Percentiles rank a stretch among this genome's conserved stretches.
Conservation (phyloP, 2,329 filamentous ascomycete genomes). For the Cordyceps pruinosa region DNA sequence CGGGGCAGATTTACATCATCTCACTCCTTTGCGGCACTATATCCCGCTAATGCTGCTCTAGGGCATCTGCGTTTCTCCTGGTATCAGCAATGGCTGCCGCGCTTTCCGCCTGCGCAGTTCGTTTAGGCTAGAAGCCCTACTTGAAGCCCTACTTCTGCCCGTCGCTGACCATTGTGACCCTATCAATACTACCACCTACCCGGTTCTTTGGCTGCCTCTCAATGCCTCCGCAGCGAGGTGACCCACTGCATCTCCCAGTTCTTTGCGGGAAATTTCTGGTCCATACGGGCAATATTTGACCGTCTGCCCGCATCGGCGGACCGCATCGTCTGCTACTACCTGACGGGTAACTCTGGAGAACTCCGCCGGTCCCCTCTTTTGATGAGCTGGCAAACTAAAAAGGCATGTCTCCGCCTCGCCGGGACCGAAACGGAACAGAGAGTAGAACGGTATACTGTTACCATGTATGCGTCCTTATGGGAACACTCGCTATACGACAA, state of each 20-base stretch:
- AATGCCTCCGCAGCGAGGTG: background rate
- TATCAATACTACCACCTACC: background rate
- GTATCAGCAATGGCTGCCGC: background rate
- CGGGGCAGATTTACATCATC: background rate
- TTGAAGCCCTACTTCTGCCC: background rate
- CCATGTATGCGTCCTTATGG: background rate
- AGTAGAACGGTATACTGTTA: background rate
- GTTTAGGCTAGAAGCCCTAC: background rate
- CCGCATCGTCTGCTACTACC: background rate
- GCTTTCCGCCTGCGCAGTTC: background rate
- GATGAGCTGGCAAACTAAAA: constrained; percentile 6
- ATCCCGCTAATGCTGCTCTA: background rate
- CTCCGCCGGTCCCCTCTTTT: background rate
- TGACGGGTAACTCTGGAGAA: constrained; percentile 1
- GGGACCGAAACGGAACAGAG: background rate
- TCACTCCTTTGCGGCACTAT: background rate
- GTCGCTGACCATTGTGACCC: background rate
- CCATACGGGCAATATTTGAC: background rate
- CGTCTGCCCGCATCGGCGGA: background rate
- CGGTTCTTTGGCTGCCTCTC: too few species aligned
- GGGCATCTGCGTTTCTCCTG: background rate
- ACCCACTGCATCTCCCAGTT: background rate
- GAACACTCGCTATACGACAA: background rate
- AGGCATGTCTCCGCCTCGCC: background rate
- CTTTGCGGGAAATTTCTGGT: background rate